Evolutionary conservation across 1,284 basidiomycete species (phyloP).

Genomic region (Pulveroboletus sp.): DNA sequence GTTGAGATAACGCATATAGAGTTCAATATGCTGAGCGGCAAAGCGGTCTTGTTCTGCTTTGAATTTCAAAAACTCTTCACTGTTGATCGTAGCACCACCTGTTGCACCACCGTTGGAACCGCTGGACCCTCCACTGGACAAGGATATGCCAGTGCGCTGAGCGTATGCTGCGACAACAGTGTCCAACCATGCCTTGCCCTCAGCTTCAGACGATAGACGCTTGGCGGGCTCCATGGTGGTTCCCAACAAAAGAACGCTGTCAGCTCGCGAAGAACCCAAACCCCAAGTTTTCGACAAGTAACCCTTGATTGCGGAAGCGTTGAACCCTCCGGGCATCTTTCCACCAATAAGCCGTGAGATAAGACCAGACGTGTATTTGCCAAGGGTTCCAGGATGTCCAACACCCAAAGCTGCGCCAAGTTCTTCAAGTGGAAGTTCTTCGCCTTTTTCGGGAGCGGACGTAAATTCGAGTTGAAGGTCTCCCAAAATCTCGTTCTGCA

Average conservation of each 20-base stretch:
- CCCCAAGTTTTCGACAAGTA: conserved; percentile 94
- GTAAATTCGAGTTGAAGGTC: conserved; percentile 90
- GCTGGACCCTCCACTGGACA: conserved; percentile 68
- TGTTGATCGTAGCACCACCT: conserved; percentile 90
- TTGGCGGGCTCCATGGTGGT: conserved; percentile 94
- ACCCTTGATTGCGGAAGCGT: conserved; percentile 88
- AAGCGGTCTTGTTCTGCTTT: conserved; percentile 92
- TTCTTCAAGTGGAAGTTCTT: conserved; percentile 95
- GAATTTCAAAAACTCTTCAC: conserved; percentile 97
- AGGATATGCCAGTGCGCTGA: conserved; percentile 81
- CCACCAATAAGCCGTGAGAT: conserved; percentile 90
- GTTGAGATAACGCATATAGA: conserved; percentile 95
- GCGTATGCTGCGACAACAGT: conserved; percentile 84
- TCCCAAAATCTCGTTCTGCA: conserved; percentile 96
- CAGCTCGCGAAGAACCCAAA: conserved; percentile 84
- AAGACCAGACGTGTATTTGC: conserved; percentile 93
- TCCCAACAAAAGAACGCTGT: conserved; percentile 89
- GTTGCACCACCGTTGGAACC: conserved; percentile 62
- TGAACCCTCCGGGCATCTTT: conserved; percentile 99
- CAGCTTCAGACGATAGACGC: conserved; percentile 87
- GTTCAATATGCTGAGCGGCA: conserved; percentile 90
- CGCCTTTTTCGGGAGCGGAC: conserved; percentile 95
- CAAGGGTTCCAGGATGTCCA: conserved; percentile 85
- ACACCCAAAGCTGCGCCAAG: conserved; percentile 84
- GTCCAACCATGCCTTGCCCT: conserved; percentile 95